Percentiles rank a stretch among this genome's conserved stretches.
Conservation (phyloP, 768 basidiomycete genomes). For the Leccinum arenicola region DNA sequence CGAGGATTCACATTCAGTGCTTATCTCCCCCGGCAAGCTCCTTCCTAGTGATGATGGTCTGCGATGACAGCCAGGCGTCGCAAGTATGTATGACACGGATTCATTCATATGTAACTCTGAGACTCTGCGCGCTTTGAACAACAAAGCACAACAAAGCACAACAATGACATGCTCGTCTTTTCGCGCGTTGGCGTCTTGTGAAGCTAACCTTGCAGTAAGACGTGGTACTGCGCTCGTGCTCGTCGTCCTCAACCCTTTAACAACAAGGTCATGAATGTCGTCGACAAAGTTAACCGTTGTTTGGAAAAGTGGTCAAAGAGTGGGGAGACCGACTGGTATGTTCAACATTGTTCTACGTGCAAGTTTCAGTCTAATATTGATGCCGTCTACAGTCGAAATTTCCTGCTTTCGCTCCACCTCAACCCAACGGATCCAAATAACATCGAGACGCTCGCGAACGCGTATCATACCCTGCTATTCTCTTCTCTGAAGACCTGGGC, state of each 20-base stretch:
- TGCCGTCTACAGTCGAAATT: constrained; percentile 48
- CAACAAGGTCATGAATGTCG: constrained; percentile 52
- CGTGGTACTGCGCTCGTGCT: constrained; percentile 17
- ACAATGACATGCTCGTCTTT: constrained; percentile 25
- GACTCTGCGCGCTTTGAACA: constrained; percentile 8
- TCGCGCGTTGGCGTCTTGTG: constrained; percentile 13
- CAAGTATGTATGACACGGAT: too few relatives aligned
- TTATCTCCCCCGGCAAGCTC: not conserved
- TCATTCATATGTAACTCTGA: too few relatives aligned
- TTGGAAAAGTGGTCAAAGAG: constrained; percentile 54
- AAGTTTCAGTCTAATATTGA: constrained; percentile 13
- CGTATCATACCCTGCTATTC: constrained; percentile 66
- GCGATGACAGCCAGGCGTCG: too few relatives aligned
- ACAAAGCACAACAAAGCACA: constrained; percentile 28
- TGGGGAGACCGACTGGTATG: constrained; percentile 64
- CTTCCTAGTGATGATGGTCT: too few relatives aligned
- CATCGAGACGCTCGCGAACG: constrained; percentile 57
- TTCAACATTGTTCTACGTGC: constrained; percentile 17
- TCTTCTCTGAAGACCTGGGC: constrained; percentile 59
- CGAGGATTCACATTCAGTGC: too few relatives aligned
- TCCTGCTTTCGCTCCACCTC: constrained; percentile 58
- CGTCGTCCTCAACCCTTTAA: constrained; percentile 7
- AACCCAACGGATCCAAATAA: constrained; percentile 52
- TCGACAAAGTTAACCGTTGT: constrained; percentile 48
- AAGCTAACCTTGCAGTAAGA: constrained; percentile 11